Percentiles rank a stretch among this genome's conserved stretches.
phyloP scores from a whole-genome alignment of 2,329 filamentous ascomycete genomes.

The Clonostachys rhizophaga region DNA sequence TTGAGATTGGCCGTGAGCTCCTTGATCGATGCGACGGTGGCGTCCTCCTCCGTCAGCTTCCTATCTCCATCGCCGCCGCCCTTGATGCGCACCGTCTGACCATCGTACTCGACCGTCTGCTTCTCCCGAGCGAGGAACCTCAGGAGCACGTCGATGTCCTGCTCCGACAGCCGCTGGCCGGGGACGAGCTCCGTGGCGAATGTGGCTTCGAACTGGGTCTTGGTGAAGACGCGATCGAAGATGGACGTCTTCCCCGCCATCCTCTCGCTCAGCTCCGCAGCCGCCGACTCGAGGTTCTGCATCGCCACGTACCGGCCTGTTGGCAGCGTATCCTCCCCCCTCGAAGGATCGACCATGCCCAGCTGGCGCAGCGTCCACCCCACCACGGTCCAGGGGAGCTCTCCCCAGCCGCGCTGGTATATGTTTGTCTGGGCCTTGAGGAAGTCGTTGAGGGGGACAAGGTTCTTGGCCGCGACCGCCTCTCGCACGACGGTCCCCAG shows the following conservation, averaged over 20 bases:
- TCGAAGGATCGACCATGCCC: conserved; percentile 49
- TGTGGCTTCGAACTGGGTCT: conserved; percentile 55
- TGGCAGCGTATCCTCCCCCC: conserved; percentile 50
- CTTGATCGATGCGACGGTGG: conserved; percentile 78
- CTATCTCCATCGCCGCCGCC: conserved; percentile 35
- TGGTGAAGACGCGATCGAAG: conserved; percentile 65
- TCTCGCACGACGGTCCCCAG: conserved; percentile 75
- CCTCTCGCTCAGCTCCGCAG: conserved; percentile 45
- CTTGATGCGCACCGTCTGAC: conserved; percentile 71
- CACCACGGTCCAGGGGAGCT: conserved; percentile 64
- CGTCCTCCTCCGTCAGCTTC: conserved; percentile 70
- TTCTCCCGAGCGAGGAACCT: conserved; percentile 67
- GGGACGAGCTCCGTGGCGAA: conserved; percentile 49
- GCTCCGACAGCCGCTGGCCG: conserved; percentile 47
- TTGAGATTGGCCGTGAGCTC: conserved; percentile 72
- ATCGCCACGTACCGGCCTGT: conserved; percentile 62
- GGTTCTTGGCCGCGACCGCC: conserved; percentile 61
- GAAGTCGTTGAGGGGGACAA: conserved; percentile 71
- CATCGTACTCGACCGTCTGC: conserved; percentile 52
- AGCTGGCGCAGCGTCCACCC: conserved; percentile 72
- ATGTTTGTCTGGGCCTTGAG: conserved; percentile 61
- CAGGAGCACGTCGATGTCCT: conserved; percentile 67
- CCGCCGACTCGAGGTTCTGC: conserved; percentile 55
- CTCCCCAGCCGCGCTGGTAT: conserved; percentile 65
- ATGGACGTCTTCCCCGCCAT: conserved; percentile 36